These are phyloP conservation scores for Aspergillus diversus DNA, from an alignment of 495 filamentous ascomycete species.

Conservation along the genomic window DNA sequence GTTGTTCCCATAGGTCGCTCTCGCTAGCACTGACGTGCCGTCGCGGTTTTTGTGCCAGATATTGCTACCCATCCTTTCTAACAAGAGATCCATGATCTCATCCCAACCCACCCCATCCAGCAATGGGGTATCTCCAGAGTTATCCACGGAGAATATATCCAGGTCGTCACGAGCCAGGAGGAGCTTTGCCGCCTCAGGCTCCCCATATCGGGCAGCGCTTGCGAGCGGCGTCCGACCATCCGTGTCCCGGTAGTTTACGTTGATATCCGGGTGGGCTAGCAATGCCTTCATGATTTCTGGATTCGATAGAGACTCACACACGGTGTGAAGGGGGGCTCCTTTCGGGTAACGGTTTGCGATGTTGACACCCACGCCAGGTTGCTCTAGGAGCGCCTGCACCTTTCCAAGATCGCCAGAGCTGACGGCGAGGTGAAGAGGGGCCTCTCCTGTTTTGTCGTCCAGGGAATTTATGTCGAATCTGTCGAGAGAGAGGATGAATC, in stretches of 20 bases:
- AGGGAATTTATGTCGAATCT: not conserved
- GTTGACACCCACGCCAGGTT: not conserved
- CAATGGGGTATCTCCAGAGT: too few relatives aligned
- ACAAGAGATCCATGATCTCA: too few relatives aligned
- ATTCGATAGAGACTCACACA: too few relatives aligned
- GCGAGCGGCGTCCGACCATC: not conserved
- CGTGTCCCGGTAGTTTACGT: slow-evolving; percentile 1
- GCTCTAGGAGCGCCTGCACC: slow-evolving; percentile 1
- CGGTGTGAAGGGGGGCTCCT: not conserved
- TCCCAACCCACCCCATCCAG: too few relatives aligned
- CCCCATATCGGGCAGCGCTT: not conserved
- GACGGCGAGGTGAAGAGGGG: too few relatives aligned
- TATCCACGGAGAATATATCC: too few relatives aligned
- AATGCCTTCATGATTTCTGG: slow-evolving; percentile 1
- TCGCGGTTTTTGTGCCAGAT: too few relatives aligned
- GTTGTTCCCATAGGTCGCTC: too few relatives aligned
- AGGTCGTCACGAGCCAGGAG: not conserved
- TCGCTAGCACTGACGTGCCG: too few relatives aligned
- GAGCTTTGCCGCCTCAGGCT: not conserved
- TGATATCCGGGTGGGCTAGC: slow-evolving; percentile 3
- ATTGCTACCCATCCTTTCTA: too few relatives aligned
- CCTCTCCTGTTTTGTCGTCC: too few relatives aligned
- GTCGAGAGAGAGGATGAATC: not conserved
- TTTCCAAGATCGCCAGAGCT: slow-evolving; percentile 1
- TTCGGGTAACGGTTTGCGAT: not conserved